Percentiles rank a stretch among this genome's conserved stretches.
Evolutionary conservation across 192 early-diverging fungal genomes (phyloP).

Genomic region (Ramicandelaber brevisporus): DNA sequence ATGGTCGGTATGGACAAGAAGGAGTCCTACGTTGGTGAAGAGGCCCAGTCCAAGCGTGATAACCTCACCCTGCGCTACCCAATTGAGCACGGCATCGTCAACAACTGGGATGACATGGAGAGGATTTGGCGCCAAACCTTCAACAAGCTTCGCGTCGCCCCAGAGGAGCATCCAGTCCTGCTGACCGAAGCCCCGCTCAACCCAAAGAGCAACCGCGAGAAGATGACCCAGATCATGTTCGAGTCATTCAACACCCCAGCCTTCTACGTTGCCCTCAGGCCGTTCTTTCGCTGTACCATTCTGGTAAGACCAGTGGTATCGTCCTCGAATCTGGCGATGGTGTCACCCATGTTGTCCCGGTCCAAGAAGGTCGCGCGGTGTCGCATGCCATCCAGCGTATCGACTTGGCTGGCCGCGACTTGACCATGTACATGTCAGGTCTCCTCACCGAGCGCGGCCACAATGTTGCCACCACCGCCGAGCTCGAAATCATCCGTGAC

Average conservation of each 20-base stretch:
- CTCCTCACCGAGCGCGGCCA: constrained; percentile 31
- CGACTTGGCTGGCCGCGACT: constrained; percentile 21
- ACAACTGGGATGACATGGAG: constrained; percentile 58
- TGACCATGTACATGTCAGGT: constrained; percentile 16
- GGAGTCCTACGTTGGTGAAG: constrained; percentile 48
- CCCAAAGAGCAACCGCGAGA: constrained; percentile 32
- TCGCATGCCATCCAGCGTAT: constrained; percentile 17
- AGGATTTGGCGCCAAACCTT: constrained; percentile 33
- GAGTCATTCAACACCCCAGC: constrained; percentile 34
- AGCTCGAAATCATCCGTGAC: constrained; percentile 33
- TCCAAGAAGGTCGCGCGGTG: constrained; percentile 32
- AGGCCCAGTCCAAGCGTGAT: constrained; percentile 45
- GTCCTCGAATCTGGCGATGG: constrained; percentile 36
- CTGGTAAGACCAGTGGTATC: constrained; percentile 29
- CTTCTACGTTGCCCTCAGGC: constrained; percentile 32
- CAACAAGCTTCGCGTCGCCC: constrained; percentile 36
- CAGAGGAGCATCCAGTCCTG: constrained; percentile 32
- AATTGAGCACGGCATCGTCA: constrained; percentile 50
- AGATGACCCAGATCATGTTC: constrained; percentile 36
- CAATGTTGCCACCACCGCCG: constrained; percentile 25
- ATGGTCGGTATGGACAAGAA: constrained; percentile 52
- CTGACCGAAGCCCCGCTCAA: constrained; percentile 34
- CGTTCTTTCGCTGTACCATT: constrained; percentile 28
- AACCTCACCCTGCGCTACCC: constrained; percentile 43
- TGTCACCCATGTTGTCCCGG: constrained; percentile 33